Conservation (phyloP, 345 rosid genomes). For the Raphanus sativus region DNA sequence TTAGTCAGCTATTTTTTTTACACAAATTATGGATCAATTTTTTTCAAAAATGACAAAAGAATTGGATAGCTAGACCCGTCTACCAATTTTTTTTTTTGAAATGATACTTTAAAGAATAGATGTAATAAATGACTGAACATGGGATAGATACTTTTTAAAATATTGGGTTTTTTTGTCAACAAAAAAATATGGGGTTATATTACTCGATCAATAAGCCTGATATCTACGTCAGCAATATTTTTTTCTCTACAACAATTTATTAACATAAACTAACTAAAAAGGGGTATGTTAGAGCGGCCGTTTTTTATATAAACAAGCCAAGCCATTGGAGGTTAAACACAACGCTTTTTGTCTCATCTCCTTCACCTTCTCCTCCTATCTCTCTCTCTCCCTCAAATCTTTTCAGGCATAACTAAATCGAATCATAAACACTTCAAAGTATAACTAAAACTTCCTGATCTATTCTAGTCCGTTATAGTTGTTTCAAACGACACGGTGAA, state of each 20-base stretch:
- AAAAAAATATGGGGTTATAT: background rate
- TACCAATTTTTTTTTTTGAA: background rate
- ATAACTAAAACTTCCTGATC: constrained; percentile 12
- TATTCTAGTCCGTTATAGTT: constrained; percentile 15
- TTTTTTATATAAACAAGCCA: constrained; percentile 40
- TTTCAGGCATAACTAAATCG: constrained; percentile 34
- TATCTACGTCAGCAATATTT: background rate
- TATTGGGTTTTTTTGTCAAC: too few species aligned
- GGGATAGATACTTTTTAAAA: background rate
- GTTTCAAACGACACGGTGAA: constrained; percentile 13
- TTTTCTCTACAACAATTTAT: background rate
- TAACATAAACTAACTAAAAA: constrained; percentile 25
- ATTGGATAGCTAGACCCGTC: background rate
- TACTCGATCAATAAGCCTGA: background rate
- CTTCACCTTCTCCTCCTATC: background rate
- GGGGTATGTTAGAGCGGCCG: constrained; percentile 21
- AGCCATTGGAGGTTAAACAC: constrained; percentile 34
- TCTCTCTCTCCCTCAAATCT: constrained; percentile 24
- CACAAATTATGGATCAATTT: background rate
- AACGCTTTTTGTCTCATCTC: constrained; percentile 37
- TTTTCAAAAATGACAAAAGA: background rate
- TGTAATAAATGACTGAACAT: background rate
- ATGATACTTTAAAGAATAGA: background rate
- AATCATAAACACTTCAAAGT: constrained; percentile 22
- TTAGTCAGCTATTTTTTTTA: background rate